Conservation (phyloP, 192 early-diverging fungal genomes). For the Coemansia guatemalensis region DNA sequence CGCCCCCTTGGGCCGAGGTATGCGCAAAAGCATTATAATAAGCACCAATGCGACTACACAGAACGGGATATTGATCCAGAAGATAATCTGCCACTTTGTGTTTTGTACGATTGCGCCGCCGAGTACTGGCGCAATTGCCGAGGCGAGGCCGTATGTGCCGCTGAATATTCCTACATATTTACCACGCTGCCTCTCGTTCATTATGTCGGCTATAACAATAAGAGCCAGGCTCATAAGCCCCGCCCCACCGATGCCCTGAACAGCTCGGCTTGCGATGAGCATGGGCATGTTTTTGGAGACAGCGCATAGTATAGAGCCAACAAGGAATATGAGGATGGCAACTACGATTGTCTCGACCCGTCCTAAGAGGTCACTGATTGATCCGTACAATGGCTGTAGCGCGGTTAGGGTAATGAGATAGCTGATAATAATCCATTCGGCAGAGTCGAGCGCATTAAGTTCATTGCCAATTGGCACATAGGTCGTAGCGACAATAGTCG, state of each 20-base stretch:
- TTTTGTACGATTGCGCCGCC: constrained; percentile 70
- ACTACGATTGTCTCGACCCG: constrained; percentile 32
- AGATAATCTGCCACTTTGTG: constrained; percentile 65
- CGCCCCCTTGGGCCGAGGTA: constrained; percentile 49
- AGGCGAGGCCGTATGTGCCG: constrained; percentile 57
- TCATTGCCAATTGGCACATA: constrained; percentile 69
- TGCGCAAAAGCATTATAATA: constrained; percentile 64
- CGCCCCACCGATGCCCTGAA: constrained; percentile 74
- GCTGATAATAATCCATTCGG: constrained; percentile 79
- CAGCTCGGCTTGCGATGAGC: constrained; percentile 67
- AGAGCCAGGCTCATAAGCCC: constrained; percentile 62
- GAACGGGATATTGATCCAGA: constrained; percentile 81
- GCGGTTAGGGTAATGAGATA: constrained; percentile 72
- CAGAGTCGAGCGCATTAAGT: constrained; percentile 61
- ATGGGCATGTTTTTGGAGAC: constrained; percentile 39
- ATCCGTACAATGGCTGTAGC: constrained; percentile 77
- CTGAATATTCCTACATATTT: constrained; percentile 66
- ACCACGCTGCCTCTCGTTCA: constrained; percentile 66
- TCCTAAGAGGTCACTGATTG: constrained; percentile 71
- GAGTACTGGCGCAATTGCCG: constrained; percentile 67
- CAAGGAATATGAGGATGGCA: constrained; percentile 43
- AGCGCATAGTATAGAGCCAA: constrained; percentile 47
- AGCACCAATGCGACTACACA: constrained; percentile 53
- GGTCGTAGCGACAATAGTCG: constrained; percentile 80
- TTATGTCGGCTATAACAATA: constrained; percentile 75